Evolutionary conservation across 768 basidiomycete species (phyloP).

Genomic region (Mycena pura): DNA sequence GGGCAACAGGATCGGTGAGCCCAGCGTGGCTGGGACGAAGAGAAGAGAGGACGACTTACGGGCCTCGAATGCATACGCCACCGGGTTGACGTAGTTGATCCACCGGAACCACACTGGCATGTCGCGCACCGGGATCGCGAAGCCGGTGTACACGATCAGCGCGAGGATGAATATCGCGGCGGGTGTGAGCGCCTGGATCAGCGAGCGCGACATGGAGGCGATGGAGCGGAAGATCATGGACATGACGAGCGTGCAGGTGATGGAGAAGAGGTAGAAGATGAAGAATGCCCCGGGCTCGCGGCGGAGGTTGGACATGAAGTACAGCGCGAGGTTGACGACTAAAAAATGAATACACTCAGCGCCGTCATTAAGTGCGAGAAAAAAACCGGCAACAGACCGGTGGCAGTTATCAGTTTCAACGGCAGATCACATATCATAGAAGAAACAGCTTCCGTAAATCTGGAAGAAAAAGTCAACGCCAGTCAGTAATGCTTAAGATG

Average conservation of each 20-base stretch:
- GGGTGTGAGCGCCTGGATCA: slow-evolving; percentile 35
- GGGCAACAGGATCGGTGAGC: not conserved
- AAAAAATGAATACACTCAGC: slow-evolving; percentile 3
- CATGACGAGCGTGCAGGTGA: slow-evolving; percentile 34
- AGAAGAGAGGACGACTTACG: slow-evolving; percentile 6
- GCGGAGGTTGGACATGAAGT: slow-evolving; percentile 51
- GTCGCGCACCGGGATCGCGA: slow-evolving; percentile 39
- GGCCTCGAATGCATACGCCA: slow-evolving; percentile 51
- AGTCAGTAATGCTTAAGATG: no score
- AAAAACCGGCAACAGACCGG: not conserved
- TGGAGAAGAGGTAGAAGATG: slow-evolving; percentile 47
- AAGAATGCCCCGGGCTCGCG: slow-evolving; percentile 47
- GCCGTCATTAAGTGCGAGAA: no score
- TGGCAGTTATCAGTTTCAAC: slow-evolving; percentile 30
- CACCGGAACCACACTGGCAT: slow-evolving; percentile 36
- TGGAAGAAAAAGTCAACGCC: not conserved
- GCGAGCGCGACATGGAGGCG: slow-evolving; percentile 44
- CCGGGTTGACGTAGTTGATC: slow-evolving; percentile 52
- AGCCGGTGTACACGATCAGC: slow-evolving; percentile 51
- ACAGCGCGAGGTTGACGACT: slow-evolving; percentile 43
- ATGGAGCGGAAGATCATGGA: slow-evolving; percentile 43
- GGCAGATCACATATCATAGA: slow-evolving; percentile 48
- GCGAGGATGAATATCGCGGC: slow-evolving; percentile 43
- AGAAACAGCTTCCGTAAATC: slow-evolving; percentile 44
- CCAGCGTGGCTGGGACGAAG: not conserved